Conservation (phyloP, 352 stramenopile genomes). For the Pythium pectinolyticum region DNA sequence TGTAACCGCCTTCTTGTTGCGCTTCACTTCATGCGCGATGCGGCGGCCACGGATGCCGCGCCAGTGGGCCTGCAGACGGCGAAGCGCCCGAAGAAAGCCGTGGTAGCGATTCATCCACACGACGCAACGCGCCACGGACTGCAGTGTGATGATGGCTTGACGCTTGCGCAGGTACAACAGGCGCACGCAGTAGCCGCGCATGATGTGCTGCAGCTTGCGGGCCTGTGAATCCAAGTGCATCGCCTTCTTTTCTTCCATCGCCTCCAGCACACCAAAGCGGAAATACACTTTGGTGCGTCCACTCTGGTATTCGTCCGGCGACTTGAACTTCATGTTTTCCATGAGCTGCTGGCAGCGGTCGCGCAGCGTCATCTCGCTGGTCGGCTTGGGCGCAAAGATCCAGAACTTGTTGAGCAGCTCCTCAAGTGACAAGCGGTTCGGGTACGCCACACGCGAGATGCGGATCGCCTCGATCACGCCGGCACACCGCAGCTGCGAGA, state of each 20-base stretch:
- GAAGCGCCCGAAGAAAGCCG: slow-evolving; percentile 53
- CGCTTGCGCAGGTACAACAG: slow-evolving; percentile 65
- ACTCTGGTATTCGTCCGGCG: slow-evolving; percentile 77
- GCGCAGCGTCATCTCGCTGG: slow-evolving; percentile 38
- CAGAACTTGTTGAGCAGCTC: slow-evolving; percentile 81
- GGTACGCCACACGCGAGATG: slow-evolving; percentile 97
- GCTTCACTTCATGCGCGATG: slow-evolving; percentile 45
- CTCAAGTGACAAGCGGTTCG: slow-evolving; percentile 92
- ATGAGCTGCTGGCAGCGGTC: slow-evolving; percentile 58
- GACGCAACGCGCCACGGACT: slow-evolving; percentile 83
- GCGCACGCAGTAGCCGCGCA: slow-evolving; percentile 65
- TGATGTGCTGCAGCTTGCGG: slow-evolving; percentile 65
- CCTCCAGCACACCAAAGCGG: slow-evolving; percentile 72
- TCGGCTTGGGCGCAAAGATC: slow-evolving; percentile 51
- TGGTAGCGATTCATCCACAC: slow-evolving; percentile 76
- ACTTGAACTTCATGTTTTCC: slow-evolving; percentile 58
- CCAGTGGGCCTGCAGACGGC: slow-evolving; percentile 73
- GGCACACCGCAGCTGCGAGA: slow-evolving; percentile 96
- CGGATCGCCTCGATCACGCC: slow-evolving; percentile 99
- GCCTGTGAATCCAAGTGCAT: slow-evolving; percentile 58
- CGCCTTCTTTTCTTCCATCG: slow-evolving; percentile 73
- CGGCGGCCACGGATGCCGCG: slow-evolving; percentile 67
- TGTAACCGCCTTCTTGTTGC: slow-evolving; percentile 59
- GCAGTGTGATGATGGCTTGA: slow-evolving; percentile 71
- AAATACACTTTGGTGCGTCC: slow-evolving; percentile 82